A percentile compares a stretch with the other conserved stretches of the same genome.
phyloP scores from a whole-genome alignment of 371 early-diverging fungal species.

The Lichtheimia hyalospora region DNA sequence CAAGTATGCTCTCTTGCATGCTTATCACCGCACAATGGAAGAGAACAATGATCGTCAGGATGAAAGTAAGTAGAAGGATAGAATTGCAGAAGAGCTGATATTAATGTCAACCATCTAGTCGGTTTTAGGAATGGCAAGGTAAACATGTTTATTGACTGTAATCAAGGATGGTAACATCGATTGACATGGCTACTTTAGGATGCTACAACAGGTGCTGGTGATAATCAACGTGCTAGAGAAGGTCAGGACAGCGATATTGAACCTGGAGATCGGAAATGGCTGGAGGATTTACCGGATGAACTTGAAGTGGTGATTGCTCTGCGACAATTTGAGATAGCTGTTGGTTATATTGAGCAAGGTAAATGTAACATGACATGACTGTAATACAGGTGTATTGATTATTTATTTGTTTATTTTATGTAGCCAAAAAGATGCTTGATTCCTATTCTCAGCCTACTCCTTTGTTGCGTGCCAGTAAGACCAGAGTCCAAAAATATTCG shows the following conservation, averaged over 20 bases:
- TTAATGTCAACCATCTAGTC: neutral
- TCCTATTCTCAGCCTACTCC: conserved; percentile 41
- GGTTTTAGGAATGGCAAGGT: conserved; percentile 9
- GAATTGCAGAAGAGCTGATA: neutral
- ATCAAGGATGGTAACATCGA: neutral
- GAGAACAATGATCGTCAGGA: conserved; percentile 55
- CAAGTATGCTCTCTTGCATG: conserved; percentile 68
- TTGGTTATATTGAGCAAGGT: conserved; percentile 72
- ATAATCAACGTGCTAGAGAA: neutral
- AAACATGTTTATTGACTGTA: neutral
- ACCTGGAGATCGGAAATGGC: conserved; percentile 57
- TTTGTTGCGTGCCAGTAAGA: conserved; percentile 48
- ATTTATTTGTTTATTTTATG: neutral
- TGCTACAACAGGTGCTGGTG: neutral
- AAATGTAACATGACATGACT: neutral
- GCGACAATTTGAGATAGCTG: conserved; percentile 84
- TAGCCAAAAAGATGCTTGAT: conserved; percentile 41
- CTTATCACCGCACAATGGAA: conserved; percentile 67
- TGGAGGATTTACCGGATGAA: conserved; percentile 79
- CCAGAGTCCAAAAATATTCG: conserved; percentile 64
- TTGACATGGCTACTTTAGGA: neutral
- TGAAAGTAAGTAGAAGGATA: conserved; percentile 19
- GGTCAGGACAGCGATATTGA: conserved; percentile 18
- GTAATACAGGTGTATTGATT: neutral
- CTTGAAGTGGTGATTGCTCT: conserved; percentile 88